A percentile compares a stretch with the other conserved stretches of the same genome.
Conservation (phyloP, 1,284 basidiomycete species). For the Coniferiporia sulphurascens region DNA sequence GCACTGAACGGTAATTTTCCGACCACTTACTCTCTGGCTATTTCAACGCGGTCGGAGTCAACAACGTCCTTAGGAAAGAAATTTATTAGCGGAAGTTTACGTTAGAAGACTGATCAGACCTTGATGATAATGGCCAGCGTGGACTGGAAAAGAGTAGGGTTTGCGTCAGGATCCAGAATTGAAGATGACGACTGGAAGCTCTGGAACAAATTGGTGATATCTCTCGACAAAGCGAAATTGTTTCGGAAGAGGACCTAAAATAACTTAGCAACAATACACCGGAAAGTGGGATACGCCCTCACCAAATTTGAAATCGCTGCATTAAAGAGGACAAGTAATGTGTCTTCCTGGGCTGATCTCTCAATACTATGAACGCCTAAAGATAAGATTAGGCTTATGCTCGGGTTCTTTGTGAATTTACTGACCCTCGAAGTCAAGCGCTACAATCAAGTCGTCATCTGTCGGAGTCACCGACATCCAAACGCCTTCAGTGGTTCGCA, state of each 20-base stretch:
- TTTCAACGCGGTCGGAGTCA: constrained; percentile 50
- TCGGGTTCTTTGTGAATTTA: neutral
- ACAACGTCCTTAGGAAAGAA: constrained; percentile 45
- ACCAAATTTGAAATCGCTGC: constrained; percentile 62
- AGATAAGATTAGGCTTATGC: neutral
- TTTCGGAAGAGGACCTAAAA: constrained; percentile 56
- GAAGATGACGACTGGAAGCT: constrained; percentile 61
- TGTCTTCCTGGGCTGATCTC: constrained; percentile 58
- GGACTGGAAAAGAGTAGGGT: constrained; percentile 55
- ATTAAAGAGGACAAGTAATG: constrained; percentile 57
- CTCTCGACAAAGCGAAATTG: constrained; percentile 55
- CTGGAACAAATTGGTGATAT: constrained; percentile 56
- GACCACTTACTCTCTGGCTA: constrained; percentile 46
- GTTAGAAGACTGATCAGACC: constrained; percentile 27
- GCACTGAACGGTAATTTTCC: neutral
- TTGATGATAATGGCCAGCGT: constrained; percentile 60
- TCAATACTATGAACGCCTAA: constrained; percentile 61
- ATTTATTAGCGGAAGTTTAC: neutral
- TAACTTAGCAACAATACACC: neutral
- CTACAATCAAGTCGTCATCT: constrained; percentile 46
- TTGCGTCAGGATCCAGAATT: constrained; percentile 51
- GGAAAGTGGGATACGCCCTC: constrained; percentile 1
- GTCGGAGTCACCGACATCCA: constrained; percentile 68
- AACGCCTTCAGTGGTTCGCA: constrained; percentile 63
- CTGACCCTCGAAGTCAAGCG: constrained; percentile 59